A percentile compares a stretch with the other conserved stretches of the same genome.
Evolutionary conservation across 1,139 yeast species (phyloP).

Genomic region (Pichia sp.): DNA sequence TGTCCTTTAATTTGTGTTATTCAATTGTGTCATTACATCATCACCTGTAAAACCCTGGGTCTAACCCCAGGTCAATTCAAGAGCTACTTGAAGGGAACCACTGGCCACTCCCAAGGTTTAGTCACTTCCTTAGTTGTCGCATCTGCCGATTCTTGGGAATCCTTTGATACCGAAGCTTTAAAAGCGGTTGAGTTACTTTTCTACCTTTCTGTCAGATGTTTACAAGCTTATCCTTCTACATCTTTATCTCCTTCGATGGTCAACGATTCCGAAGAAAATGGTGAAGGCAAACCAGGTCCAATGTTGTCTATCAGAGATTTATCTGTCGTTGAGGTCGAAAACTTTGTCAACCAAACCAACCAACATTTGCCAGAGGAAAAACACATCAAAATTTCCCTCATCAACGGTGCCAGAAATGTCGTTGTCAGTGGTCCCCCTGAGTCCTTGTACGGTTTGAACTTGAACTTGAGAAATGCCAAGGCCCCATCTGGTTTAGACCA

Average conservation of each 20-base stretch:
- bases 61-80: constrained; percentile 87
- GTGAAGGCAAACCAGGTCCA: constrained; percentile 96
- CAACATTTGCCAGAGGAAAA: constrained; percentile 88
- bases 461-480: constrained; percentile 87
- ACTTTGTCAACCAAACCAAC: constrained; percentile 79
- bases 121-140: constrained; percentile 92
- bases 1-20: constrained; percentile 95
- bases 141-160: constrained; percentile 80
- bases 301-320: constrained; percentile 94
- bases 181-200: constrained; percentile 82
- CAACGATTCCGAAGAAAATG: constrained; percentile 88
- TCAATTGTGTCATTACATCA: constrained; percentile 89
- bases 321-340: constrained; percentile 72
- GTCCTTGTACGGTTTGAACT: constrained; percentile 93
- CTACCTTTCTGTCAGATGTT: constrained; percentile 90
- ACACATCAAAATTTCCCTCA: constrained; percentile 84
- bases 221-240: constrained; percentile 87
- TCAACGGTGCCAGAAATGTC: constrained; percentile 93
- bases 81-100: constrained; percentile 69
- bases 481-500: constrained; percentile 94
- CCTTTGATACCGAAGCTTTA: constrained; percentile 65
- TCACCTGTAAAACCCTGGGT: constrained; percentile 81
- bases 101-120: constrained; percentile 98
- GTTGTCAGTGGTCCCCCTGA: constrained; percentile 98
- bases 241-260: constrained; percentile 91